Conservation (phyloP, 176 grass and related monocot genomes). For the Avena sativa region DNA sequence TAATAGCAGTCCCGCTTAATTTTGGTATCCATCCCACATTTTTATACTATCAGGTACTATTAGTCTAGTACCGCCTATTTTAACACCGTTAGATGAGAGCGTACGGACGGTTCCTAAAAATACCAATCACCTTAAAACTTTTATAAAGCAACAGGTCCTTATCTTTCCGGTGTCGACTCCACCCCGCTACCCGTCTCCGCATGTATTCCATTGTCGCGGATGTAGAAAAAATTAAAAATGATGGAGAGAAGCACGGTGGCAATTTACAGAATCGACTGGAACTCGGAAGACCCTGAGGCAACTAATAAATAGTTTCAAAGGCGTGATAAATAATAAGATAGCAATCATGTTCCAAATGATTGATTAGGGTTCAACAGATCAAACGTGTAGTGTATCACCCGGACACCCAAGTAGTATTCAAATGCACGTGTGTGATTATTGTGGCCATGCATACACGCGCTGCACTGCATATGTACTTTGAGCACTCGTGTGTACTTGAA, state of each 20-base stretch:
- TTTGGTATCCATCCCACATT: too few species aligned
- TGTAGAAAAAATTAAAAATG: background rate
- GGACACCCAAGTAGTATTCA: background rate
- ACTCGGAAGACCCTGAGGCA: background rate
- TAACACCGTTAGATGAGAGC: too few species aligned
- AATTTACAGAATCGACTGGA: background rate
- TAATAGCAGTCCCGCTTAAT: too few species aligned
- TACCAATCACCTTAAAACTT: too few species aligned
- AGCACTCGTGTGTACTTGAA: background rate
- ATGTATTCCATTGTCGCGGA: background rate
- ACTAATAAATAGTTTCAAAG: constrained; percentile 17
- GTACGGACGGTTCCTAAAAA: too few species aligned
- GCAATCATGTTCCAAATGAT: constrained; percentile 44
- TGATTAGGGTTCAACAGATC: constrained; percentile 35
- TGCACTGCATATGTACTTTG: background rate
- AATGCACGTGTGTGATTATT: constrained; percentile 27
- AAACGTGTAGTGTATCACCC: constrained; percentile 8
- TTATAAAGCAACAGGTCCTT: background rate
- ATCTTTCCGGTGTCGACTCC: background rate
- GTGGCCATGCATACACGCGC: background rate
- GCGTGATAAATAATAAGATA: background rate
- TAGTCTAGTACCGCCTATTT: too few species aligned
- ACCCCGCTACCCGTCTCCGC: background rate
- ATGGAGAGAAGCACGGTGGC: background rate
- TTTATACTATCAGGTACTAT: too few species aligned